These are phyloP conservation scores for Colletotrichum agaves DNA, from an alignment of 2,329 filamentous ascomycete species.

Conservation along the genomic window DNA sequence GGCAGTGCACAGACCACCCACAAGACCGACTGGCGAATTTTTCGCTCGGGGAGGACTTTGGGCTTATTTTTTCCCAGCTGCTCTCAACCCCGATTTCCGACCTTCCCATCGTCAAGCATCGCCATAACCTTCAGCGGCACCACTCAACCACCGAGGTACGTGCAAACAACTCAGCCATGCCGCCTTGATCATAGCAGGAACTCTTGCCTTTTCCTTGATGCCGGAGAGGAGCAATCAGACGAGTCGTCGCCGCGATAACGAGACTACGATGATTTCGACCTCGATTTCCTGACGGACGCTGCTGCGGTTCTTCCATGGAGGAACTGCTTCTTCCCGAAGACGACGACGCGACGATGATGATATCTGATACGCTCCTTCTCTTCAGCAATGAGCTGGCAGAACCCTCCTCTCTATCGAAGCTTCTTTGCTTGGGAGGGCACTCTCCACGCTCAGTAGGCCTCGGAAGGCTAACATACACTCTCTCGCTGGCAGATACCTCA, in stretches of 20 bases:
- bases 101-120: conserved; percentile 41
- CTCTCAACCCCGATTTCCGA: conserved; percentile 32
- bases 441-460: conserved; percentile 73
- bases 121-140: conserved; percentile 43
- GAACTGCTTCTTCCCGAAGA: conserved; percentile 37
- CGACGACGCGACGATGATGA: conserved; percentile 41
- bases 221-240: conserved; percentile 71
- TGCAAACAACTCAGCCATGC: conserved; percentile 43
- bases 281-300: conserved; percentile 25
- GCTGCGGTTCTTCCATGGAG: background rate
- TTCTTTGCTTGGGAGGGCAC: conserved; percentile 66
- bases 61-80: conserved; percentile 33
- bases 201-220: conserved; percentile 60
- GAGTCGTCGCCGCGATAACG: conserved; percentile 41
- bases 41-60: conserved; percentile 32
- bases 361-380: conserved; percentile 69
- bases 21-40: conserved; percentile 46
- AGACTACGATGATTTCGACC: conserved; percentile 14
- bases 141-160: conserved; percentile 56
- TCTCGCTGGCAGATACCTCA: conserved; percentile 70
- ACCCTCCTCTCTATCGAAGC: conserved; percentile 64
- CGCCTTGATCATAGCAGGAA: conserved; percentile 45
- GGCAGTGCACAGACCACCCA: conserved; percentile 52
- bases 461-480: conserved; percentile 68
- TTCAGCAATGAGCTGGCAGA: conserved; percentile 75